Evolutionary conservation across 139 green algal genomes (phyloP), one percentile per base, ranked within the genome.

Genomic region (Micromonas pusilla): DNA sequence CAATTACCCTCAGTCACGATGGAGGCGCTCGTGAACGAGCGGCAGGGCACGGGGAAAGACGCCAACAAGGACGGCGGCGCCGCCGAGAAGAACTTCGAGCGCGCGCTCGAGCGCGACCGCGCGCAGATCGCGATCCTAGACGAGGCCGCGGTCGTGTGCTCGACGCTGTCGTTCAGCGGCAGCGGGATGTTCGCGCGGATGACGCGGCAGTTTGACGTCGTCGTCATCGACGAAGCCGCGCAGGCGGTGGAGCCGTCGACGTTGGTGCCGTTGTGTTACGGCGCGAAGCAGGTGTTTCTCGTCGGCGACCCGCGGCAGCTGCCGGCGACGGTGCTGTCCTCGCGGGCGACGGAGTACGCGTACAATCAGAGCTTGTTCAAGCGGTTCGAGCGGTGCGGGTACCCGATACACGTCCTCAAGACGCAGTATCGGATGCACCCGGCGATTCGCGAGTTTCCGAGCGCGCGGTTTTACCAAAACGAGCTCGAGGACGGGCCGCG

Each of bases 141-240:
- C 52, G 77, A 86, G 34, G 80, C 80, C 1, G 70, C 54, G 45
- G 80, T 87, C 26, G 83, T 87, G 62, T 60, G 79, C 75, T 79
- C 33, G n/a, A 67, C 68, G 60, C 45, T 83, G 31, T 64, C 77
- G n/a, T 86, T 81, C 62, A 79, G 32, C 21, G 83, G 83, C 16
- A 77, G 65, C 3, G 83, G 74, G 3, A 75, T 86, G 60, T 87
- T 87, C 36, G 32, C 77, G 28, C 65, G 83, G 30, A 85, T 87
- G 83, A 76, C 54, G 3, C 74, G 78, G 25, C 23, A 25, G 21
- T 89, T 89, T 72, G 85, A 89, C 72, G 78, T 86, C 19, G 84
- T 89, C 6, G 67, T 89, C 37, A 82, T 89, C 32, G 85, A 89
- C 64, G 85, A 89, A 66, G 85, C 85, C 30, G 81, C 85, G 5